Base-by-base conservation (phyloP, 208 protist genomes). In the Crithidia brevicula region DNA sequence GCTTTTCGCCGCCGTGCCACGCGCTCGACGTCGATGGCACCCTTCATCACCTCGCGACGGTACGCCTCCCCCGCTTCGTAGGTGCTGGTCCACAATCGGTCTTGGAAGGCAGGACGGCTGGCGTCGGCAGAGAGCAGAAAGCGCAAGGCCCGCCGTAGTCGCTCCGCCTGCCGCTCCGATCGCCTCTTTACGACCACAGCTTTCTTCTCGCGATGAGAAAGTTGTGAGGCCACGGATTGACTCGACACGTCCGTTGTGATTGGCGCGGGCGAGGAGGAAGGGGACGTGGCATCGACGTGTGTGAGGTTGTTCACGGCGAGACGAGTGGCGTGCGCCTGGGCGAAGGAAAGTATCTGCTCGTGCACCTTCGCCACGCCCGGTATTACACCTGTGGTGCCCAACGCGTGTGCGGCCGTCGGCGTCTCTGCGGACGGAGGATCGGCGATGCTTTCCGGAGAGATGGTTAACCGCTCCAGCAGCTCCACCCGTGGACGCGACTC, bases 81-180 rank as follows among this genome's bases (percentile, higher is more conserved):
- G 31, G 69, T 75, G 46, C 42, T 65, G 3, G 43, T 51, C 69
- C 69, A 75, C 51, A 75, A 53, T 23, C 28, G 61, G 30, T 75
- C 69, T 0, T 69, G 34, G 23, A 75, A 69, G 4, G 40, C 52
- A 0, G 60, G 61, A n/a, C 69, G 60, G 34, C 38, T 30, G 7
- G 15, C 46, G 43, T 28, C 34, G 11, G 46, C 20, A 36, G 69
- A 75, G 69, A 75, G 69, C 2, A 75, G 61, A 46, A 75, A 75
- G 59, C 67, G 69, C 40, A 75, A 42, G 15, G 43, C 69, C 11
- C 69, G 69, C n/a, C 65, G 60, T 30, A 69, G 60, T 16, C 69
- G 50, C 13, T 75, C 34, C 9, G 45, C 16, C 36, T 75, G 69
- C 15, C 61, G 54, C 20, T 50, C 18, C 1, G n/a, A 43, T 25